Evolutionary conservation across 805 yeast genomes (phyloP), one percentile per base, ranked within the genome.

Genomic region (Starmerella vitae): DNA sequence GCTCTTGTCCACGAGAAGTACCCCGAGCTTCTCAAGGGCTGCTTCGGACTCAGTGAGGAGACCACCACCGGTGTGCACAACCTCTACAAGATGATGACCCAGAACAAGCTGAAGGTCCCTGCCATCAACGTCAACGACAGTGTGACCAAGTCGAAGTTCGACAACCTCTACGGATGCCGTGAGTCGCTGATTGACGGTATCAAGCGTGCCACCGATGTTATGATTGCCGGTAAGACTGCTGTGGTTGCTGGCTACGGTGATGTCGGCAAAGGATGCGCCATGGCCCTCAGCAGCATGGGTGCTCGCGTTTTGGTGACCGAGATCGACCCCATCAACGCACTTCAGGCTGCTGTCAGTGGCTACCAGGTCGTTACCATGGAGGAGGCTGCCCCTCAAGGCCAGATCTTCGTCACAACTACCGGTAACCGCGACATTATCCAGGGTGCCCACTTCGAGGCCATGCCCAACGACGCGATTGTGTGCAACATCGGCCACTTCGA

Each of bases 21-120:
- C 81, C 97, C 97, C 63, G 96, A 88, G 70, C 78, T 83, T 86
- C 75, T 88, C 67, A 74, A 79, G 53, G 94, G 65, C 66, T 91
- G 97, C 74, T 85, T 53, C 72, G 98, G 98, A 70, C 67, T 88
- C 52, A 81, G 94, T 53, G 98, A 88, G 76, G 98, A 88, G 76
- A 88, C 98, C 70, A 88, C 98, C 64, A 88, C 98, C 53, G 98
- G 98, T 81, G 97, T 88, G 58, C 97, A 91, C 76, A 94, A 91
- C 71, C 74, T 88, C 60, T 91, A 88, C 86, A 81, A 78, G 74
- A 80, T 85, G 94, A 65, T 91, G 60, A 81, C 70, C 67, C 93
- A 88, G 47, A 78, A 76, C 53, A 65, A 68, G 52, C 76, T 88
- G 68, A 88, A 86, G 78, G 96, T 88, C 40, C 98, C 98, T 63